Evolutionary conservation across 2,329 filamentous ascomycete genomes (phyloP), one percentile per base, ranked within the genome.

Genomic region (Thielaviopsis populi): DNA sequence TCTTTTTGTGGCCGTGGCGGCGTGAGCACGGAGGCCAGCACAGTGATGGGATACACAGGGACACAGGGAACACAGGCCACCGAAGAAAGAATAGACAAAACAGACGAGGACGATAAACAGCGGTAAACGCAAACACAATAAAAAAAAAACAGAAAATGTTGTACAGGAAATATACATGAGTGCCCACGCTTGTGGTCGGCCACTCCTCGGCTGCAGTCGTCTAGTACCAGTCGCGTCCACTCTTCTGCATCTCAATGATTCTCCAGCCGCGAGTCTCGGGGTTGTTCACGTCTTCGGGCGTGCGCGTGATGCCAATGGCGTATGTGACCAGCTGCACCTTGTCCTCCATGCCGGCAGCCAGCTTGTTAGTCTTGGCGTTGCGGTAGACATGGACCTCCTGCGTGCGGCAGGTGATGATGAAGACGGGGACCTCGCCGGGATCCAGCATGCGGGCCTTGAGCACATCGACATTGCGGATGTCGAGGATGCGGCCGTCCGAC

Each of bases 321-420:
- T 99, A 99, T 1, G 94, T 97, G 69, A 99, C 94, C 69, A 96
- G 85, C 76, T 99, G 94, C 27, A 99, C 94, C 77, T 91, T 95
- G 76, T 99, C 94, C 75, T 99, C 94, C 91, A 96, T 97, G 53
- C 94, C 94, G 13, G 92, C 92, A 2, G 92, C 91, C 59, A 99
- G 83, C 74, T 96, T 81, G 68, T 86, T 86, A 0, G 87, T 87
- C 80, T 99, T 97, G 65, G 87, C 85, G 68, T 97, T 95, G 67
- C 88, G 84, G 78, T 96, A 99, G 17, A 97, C 91, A 72, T 99
- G 94, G 11, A 99, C 91, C 75, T 99, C 94, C 74, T 99, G 94
- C 11, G 94, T 96, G 68, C 94, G 83, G 77, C 91, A 96, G 67
- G 91, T 96, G 69, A 99, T 87, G 72, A 99, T 95, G 73, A 99